Percentiles rank a stretch among this genome's conserved stretches.
phyloP scores from a whole-genome alignment of 805 yeast species.

The Torulaspora microellipsoides region DNA sequence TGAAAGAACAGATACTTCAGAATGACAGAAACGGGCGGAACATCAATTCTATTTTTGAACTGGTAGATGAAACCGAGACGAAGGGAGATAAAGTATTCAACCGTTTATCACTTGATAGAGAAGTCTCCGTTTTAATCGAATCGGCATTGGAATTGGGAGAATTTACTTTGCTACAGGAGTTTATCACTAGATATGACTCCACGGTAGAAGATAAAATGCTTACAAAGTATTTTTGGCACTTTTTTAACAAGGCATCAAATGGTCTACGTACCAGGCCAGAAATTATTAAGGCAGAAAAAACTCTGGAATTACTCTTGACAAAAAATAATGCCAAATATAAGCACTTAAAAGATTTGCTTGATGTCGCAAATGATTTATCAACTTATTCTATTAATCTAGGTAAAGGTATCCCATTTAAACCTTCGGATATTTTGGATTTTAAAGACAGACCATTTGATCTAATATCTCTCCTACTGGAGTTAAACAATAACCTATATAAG shows the following conservation, averaged over 20 bases:
- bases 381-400: slow-evolving; percentile 32
- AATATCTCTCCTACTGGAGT: slow-evolving; percentile 45
- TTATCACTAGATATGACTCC: slow-evolving; percentile 12
- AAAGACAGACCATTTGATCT: slow-evolving; percentile 35
- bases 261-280: slow-evolving; percentile 39
- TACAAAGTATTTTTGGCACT: slow-evolving; percentile 38
- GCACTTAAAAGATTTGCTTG: slow-evolving; percentile 20
- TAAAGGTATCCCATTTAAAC: slow-evolving; percentile 37
- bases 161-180: slow-evolving; percentile 24
- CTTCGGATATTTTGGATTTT: slow-evolving; percentile 36
- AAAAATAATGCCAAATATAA: slow-evolving; percentile 12
- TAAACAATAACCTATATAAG: slow-evolving; percentile 49
- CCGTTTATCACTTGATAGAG: slow-evolving; percentile 11
- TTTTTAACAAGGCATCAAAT: slow-evolving; percentile 41
- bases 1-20: slow-evolving; percentile 1
- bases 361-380: slow-evolving; percentile 31
- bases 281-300: slow-evolving; percentile 36
- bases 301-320: slow-evolving; percentile 20
- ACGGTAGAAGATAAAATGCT: slow-evolving; percentile 18
- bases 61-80: slow-evolving; percentile 3
- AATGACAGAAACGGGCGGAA: not conserved
- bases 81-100: slow-evolving; percentile 14
- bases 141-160: slow-evolving; percentile 29
- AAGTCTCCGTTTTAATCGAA: slow-evolving; percentile 24
- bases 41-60: slow-evolving; percentile 2